phyloP scores from a whole-genome alignment of 2,329 filamentous ascomycete genomes.

The Rhinocladiella similis region DNA sequence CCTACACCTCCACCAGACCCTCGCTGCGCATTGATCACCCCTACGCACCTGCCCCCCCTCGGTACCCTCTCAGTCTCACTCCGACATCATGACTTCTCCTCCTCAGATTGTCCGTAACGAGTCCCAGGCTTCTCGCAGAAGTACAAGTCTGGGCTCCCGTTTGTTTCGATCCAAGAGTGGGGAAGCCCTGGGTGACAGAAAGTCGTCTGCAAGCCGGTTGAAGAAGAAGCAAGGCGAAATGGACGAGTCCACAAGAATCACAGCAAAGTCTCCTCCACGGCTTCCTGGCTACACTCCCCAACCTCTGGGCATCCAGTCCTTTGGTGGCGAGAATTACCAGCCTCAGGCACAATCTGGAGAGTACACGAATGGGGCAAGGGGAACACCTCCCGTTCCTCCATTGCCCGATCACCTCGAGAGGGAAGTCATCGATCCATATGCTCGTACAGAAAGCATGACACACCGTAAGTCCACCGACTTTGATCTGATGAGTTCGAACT shows the following conservation, averaged over 20 bases:
- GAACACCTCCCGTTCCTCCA: slow-evolving; percentile 26
- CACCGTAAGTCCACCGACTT: slow-evolving; percentile 56
- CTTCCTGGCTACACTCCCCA: slow-evolving; percentile 26
- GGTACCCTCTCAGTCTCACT: neutral
- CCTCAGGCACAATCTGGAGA: slow-evolving; percentile 15
- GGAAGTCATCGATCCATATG: slow-evolving; percentile 66
- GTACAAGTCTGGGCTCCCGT: slow-evolving; percentile 27
- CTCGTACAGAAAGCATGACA: slow-evolving; percentile 90
- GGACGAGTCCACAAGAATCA: slow-evolving; percentile 21
- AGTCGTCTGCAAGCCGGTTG: slow-evolving; percentile 21
- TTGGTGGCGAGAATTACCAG: slow-evolving; percentile 27
- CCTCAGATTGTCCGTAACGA: slow-evolving; percentile 24
- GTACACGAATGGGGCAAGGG: slow-evolving; percentile 16
- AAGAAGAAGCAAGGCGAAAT: slow-evolving; percentile 26
- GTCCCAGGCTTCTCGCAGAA: slow-evolving; percentile 24
- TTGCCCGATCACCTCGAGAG: slow-evolving; percentile 20
- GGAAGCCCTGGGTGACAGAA: slow-evolving; percentile 28
- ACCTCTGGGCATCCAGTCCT: slow-evolving; percentile 26
- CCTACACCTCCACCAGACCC: neutral
- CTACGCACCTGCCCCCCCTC: slow-evolving; percentile 8
- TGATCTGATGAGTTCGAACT: neutral
- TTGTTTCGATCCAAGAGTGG: slow-evolving; percentile 29
- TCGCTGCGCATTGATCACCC: slow-evolving; percentile 6
- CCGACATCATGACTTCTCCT: slow-evolving; percentile 23
- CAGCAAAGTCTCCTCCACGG: slow-evolving; percentile 22